Percentiles rank a stretch among this genome's conserved stretches.
Evolutionary conservation across 257 asterid genomes (phyloP).

Genomic region (Paulownia fortunei): DNA sequence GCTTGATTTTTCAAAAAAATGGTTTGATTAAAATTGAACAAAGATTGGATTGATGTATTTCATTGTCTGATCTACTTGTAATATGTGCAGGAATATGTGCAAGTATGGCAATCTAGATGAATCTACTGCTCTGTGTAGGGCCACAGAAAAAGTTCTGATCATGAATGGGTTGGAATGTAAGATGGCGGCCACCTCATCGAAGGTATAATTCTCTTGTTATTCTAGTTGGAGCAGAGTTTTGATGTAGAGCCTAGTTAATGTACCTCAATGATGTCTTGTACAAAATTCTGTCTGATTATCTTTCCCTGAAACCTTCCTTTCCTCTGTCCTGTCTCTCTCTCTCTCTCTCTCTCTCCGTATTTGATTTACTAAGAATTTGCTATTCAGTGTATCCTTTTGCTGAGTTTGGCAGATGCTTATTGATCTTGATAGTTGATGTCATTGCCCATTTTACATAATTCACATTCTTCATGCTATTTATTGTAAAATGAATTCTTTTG

Average conservation of each 20-base stretch:
- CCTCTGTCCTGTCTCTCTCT: background rate
- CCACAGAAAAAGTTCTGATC: conserved; percentile 67
- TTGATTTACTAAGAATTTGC: background rate
- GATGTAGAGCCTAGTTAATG: background rate
- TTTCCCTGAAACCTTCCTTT: background rate
- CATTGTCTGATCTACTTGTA: conserved; percentile 27
- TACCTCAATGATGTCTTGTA: background rate
- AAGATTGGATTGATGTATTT: background rate
- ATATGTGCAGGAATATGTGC: conserved; percentile 65
- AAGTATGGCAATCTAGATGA: conserved; percentile 60
- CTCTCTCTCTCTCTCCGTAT: background rate
- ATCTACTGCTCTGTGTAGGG: conserved; percentile 57
- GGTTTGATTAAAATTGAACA: background rate
- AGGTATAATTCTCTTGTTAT: conserved; percentile 54
- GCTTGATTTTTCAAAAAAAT: background rate
- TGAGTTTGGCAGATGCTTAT: background rate
- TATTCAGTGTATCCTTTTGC: background rate
- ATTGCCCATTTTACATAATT: background rate
- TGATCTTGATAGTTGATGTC: background rate
- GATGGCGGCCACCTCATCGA: conserved; percentile 86
- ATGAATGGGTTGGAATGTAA: conserved; percentile 93
- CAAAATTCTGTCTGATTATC: background rate
- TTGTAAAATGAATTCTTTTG: background rate
- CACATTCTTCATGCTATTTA: background rate
- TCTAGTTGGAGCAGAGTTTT: background rate